Conservation (phyloP, 768 basidiomycete species). For the Rhizopogon roseolus region DNA sequence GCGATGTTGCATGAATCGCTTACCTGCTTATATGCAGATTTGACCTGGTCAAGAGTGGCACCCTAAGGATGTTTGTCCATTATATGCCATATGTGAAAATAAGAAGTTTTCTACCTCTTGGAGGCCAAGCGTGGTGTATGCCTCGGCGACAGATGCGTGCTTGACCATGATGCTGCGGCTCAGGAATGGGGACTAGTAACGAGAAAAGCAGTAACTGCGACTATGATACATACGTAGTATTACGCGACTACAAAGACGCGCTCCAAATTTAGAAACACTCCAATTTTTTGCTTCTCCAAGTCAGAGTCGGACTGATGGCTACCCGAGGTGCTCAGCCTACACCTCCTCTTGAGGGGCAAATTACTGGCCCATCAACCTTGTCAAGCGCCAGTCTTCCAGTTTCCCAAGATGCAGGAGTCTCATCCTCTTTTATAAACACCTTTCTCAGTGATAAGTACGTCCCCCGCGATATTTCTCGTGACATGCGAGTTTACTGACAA, state of each 20-base stretch:
- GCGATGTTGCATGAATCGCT: slow-evolving; percentile 6
- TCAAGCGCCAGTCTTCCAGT: not conserved
- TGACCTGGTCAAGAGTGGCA: slow-evolving; percentile 58
- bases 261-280: slow-evolving; percentile 11
- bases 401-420: slow-evolving; percentile 4
- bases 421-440: slow-evolving; percentile 28
- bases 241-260: slow-evolving; percentile 24
- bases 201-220: slow-evolving; percentile 3
- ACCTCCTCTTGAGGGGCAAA: not conserved
- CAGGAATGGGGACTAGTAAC: not conserved
- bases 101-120: slow-evolving; percentile 36
- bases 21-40: slow-evolving; percentile 66
- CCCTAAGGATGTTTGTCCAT: slow-evolving; percentile 35
- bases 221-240: not conserved
- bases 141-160: slow-evolving; percentile 31
- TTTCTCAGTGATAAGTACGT: slow-evolving; percentile 68
- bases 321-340: not conserved
- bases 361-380: not conserved
- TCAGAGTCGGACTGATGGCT: not conserved
- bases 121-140: slow-evolving; percentile 45
- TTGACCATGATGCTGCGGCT: slow-evolving; percentile 27
- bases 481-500: slow-evolving; percentile 22
- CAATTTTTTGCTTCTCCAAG: not conserved
- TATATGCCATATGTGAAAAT: not conserved
- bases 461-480: not conserved